These are phyloP conservation scores for Gossypium sturtianum DNA, from an alignment of 345 rosid species.

Conservation along the genomic window DNA sequence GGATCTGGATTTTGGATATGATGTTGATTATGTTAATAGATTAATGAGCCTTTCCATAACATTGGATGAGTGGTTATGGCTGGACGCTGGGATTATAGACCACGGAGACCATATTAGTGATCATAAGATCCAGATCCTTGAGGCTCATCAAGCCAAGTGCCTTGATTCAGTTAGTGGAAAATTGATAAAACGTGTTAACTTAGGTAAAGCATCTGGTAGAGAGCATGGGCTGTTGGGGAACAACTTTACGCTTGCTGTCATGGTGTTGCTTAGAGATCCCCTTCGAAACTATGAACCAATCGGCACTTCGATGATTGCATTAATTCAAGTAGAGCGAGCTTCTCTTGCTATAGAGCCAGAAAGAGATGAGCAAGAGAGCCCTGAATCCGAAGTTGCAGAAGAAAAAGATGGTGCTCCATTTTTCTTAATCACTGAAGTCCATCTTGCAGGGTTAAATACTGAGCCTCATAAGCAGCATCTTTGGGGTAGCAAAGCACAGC, in stretches of 20 bases:
- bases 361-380: constrained; percentile 14
- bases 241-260: constrained; percentile 46
- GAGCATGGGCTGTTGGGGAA: constrained; percentile 31
- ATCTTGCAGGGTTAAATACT: constrained; percentile 53
- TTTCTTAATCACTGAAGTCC: constrained; percentile 44
- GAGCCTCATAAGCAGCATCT: constrained; percentile 32
- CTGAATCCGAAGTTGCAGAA: neutral
- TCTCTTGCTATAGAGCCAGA: constrained; percentile 18
- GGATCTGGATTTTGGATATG: constrained; percentile 23
- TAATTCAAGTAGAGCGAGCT: constrained; percentile 53
- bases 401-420: constrained; percentile 11
- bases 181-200: constrained; percentile 13
- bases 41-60: constrained; percentile 43
- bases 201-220: constrained; percentile 21
- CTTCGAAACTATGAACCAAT: constrained; percentile 57
- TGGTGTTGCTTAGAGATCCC: constrained; percentile 67
- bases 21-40: constrained; percentile 21
- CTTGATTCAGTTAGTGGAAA: constrained; percentile 21
- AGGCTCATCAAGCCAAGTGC: constrained; percentile 36
- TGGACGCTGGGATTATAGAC: constrained; percentile 32
- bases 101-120: constrained; percentile 33
- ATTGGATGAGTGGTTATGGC: constrained; percentile 62
- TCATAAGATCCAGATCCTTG: constrained; percentile 21
- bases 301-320: constrained; percentile 70
- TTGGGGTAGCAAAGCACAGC: constrained; percentile 50